Evolutionary conservation across 148 eudicot genomes (phyloP).

Genomic region (Oxyria digyna): DNA sequence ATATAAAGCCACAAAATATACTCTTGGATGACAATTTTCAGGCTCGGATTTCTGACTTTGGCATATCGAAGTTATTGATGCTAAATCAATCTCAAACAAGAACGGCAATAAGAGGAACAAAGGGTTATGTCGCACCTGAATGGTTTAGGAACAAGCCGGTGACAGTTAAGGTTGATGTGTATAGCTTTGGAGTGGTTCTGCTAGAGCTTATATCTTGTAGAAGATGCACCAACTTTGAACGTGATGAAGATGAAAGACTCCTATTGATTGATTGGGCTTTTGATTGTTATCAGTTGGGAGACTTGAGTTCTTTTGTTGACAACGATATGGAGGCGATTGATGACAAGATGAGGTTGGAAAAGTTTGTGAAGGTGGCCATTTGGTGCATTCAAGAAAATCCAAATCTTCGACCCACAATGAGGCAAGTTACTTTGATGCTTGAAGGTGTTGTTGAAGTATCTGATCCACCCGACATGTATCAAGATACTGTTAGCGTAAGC

Average conservation of each 20-base stretch:
- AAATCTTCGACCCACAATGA: slow-evolving; percentile 62
- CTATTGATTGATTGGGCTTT: slow-evolving; percentile 41
- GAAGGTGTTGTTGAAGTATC: slow-evolving; percentile 28
- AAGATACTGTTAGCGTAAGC: not conserved
- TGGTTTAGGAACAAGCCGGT: slow-evolving; percentile 66
- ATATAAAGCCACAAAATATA: slow-evolving; percentile 82
- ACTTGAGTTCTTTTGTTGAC: slow-evolving; percentile 43
- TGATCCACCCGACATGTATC: not conserved
- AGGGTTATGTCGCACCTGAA: slow-evolving; percentile 92
- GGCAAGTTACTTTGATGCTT: slow-evolving; percentile 58
- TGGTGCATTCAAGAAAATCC: slow-evolving; percentile 85
- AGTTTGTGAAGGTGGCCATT: slow-evolving; percentile 42
- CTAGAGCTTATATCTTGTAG: slow-evolving; percentile 70
- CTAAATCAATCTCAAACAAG: slow-evolving; percentile 46
- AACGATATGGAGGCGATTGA: slow-evolving; percentile 9
- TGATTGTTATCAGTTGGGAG: slow-evolving; percentile 41
- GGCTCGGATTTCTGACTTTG: slow-evolving; percentile 65
- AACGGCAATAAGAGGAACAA: slow-evolving; percentile 65
- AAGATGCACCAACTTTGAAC: slow-evolving; percentile 24
- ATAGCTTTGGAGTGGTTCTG: slow-evolving; percentile 74
- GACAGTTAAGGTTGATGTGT: slow-evolving; percentile 65
- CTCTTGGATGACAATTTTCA: slow-evolving; percentile 47
- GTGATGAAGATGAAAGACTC: slow-evolving; percentile 11
- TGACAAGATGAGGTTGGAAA: slow-evolving; percentile 32
- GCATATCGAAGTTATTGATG: slow-evolving; percentile 61